Evolutionary conservation across 495 filamentous ascomycete genomes (phyloP), one percentile per base, ranked within the genome.

Genomic region (Aspergillus bridgeri): DNA sequence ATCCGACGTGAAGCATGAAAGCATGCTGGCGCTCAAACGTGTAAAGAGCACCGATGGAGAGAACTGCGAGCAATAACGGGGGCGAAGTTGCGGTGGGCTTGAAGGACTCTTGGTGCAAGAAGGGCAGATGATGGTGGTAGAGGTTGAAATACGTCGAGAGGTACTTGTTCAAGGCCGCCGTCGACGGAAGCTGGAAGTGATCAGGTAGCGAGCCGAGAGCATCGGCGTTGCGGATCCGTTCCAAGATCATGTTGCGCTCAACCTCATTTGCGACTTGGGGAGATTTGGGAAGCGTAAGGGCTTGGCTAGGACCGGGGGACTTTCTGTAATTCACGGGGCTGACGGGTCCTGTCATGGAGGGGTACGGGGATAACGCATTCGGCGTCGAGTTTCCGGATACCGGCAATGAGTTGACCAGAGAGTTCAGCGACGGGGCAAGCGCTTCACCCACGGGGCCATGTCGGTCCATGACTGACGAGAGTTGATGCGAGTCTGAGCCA

Each of bases 11-110:
- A n/a, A 96, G 85, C 79, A 93, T 88, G 69, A 96, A 90, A 38
- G 95, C 95, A 66, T 95, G 88, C 62, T 96, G 94, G 66, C 95
- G 90, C 69, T 98, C 91, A 67, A 98, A 98, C 9, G 92, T 91
- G 73, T 98, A 98, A 54, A 98, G 77, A 13, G 94, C 92, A 62
- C 94, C 94, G 61, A 98, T 96, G 6, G 95, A 98, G 56, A 98
- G 79, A 8, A 97, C 92, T 8, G 93, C 91, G 25, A 98, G 84
- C 27, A 98, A 77, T 15, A 98, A 77, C 15, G 94, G 85, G 1
- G 95, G 84, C 27, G 91, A 87, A 13, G 87, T 82, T 51, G 86
- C 76, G 5, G 88, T 85, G 9, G 91, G 90, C 57, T 85, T 81
- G 77, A 98, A 98, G 0, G 94, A 94, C 51, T 90, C 87, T 52